Evolutionary conservation across 1,139 yeast species (phyloP).

Genomic region (Pichia sp.): DNA sequence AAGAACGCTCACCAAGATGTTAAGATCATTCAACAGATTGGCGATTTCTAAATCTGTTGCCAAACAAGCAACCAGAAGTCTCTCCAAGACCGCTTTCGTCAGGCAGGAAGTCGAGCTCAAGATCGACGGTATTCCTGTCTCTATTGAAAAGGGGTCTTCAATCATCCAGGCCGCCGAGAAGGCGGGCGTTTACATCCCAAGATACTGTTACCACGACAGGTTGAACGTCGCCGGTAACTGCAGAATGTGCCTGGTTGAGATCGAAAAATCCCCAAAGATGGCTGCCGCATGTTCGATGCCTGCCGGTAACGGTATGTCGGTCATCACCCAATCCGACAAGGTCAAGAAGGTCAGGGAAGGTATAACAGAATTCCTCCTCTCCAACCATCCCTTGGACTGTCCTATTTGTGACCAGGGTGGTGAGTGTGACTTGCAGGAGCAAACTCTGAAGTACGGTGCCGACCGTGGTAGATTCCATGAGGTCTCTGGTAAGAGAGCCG

Average conservation of each 20-base stretch:
- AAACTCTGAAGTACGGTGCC: constrained; percentile 75
- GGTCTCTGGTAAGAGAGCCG: constrained; percentile 82
- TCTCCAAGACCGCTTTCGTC: constrained; percentile 10
- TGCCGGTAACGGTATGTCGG: constrained; percentile 85
- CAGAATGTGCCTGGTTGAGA: constrained; percentile 90
- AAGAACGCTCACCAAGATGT: constrained; percentile 9
- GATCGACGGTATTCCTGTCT: constrained; percentile 72
- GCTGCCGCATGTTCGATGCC: constrained; percentile 93
- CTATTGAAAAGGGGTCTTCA: constrained; percentile 82
- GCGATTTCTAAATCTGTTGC: constrained; percentile 15
- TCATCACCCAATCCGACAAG: constrained; percentile 74
- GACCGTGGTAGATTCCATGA: constrained; percentile 86
- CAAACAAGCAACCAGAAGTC: constrained; percentile 18
- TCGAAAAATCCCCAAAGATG: constrained; percentile 85
- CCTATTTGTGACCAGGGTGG: constrained; percentile 96
- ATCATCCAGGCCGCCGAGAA: constrained; percentile 89
- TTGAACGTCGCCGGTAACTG: constrained; percentile 93
- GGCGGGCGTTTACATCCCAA: constrained; percentile 84
- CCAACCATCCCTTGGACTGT: constrained; percentile 89
- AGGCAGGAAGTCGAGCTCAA: constrained; percentile 62
- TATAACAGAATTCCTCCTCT: constrained; percentile 82
- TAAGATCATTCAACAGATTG: constrained; percentile 19
- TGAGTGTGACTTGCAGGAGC: constrained; percentile 90
- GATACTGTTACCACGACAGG: constrained; percentile 90
- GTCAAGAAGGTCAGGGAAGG: constrained; percentile 86